phyloP scores from a whole-genome alignment of 2,329 filamentous ascomycete genomes.

The Magnaporthiopsis incrustans region DNA sequence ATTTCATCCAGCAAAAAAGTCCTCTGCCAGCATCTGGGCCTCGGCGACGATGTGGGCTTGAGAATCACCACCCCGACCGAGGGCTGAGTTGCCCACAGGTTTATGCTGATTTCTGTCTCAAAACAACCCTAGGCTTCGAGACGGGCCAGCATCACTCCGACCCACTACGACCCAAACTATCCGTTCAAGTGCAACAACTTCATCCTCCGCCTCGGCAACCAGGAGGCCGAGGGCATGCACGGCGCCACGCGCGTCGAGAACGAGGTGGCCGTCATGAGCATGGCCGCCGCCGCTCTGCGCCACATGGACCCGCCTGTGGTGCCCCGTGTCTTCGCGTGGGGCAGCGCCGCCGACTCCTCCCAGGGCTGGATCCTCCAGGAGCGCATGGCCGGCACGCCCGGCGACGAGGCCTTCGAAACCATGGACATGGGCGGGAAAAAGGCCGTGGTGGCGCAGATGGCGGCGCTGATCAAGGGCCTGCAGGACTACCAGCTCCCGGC shows the following conservation, averaged over 20 bases:
- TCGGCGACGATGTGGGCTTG: background rate
- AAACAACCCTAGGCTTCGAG: no score
- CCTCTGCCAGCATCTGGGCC: background rate
- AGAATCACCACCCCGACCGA: no score
- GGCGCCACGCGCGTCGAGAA: slow-evolving; percentile 21
- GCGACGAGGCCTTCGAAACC: slow-evolving; percentile 16
- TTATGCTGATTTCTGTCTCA: no score
- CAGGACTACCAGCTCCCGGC: slow-evolving; percentile 23
- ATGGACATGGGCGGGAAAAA: slow-evolving; percentile 19
- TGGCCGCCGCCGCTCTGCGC: slow-evolving; percentile 21
- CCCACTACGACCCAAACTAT: slow-evolving; percentile 23
- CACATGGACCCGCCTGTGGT: slow-evolving; percentile 19
- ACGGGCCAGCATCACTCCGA: no score
- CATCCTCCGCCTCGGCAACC: slow-evolving; percentile 25
- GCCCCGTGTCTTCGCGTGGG: slow-evolving; percentile 23
- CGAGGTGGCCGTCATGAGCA: slow-evolving; percentile 23
- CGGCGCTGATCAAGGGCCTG: slow-evolving; percentile 20
- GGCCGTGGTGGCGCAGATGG: slow-evolving; percentile 22
- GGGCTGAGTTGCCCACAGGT: no score
- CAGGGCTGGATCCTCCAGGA: slow-evolving; percentile 21
- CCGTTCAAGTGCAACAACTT: slow-evolving; percentile 29
- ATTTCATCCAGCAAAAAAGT: background rate
- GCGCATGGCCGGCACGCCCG: slow-evolving; percentile 20
- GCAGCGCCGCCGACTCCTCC: background rate
- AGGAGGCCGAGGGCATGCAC: slow-evolving; percentile 23